Evolutionary conservation across 2,329 filamentous ascomycete genomes (phyloP).

Genomic region (Acrodontium crateriforme): DNA sequence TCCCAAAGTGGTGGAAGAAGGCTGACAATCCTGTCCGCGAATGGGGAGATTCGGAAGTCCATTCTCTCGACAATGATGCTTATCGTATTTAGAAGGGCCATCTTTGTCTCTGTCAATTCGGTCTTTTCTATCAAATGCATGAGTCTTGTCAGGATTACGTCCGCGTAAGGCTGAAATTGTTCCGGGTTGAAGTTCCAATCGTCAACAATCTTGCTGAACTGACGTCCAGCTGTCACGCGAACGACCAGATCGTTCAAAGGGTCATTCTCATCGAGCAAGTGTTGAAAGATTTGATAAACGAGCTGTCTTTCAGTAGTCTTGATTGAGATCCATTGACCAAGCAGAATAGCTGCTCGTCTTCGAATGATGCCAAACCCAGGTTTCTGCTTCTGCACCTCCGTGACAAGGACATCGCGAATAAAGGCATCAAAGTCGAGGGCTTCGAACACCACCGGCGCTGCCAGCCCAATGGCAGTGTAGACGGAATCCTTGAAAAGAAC

Average conservation of each 20-base stretch:
- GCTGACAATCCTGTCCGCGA: constrained; percentile 67
- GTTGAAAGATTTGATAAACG: constrained; percentile 79
- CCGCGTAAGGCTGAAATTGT: constrained; percentile 62
- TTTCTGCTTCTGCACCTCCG: constrained; percentile 58
- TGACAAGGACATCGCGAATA: constrained; percentile 57
- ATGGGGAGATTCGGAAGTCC: constrained; percentile 54
- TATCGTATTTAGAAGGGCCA: constrained; percentile 78
- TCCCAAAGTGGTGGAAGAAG: constrained; percentile 76
- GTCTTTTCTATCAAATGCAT: constrained; percentile 69
- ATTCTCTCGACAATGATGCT: constrained; percentile 67
- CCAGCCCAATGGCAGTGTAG: constrained; percentile 81
- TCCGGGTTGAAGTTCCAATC: constrained; percentile 69
- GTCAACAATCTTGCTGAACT: constrained; percentile 66
- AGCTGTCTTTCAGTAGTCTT: constrained; percentile 55
- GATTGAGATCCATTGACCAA: constrained; percentile 80
- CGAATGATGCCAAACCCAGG: constrained; percentile 68
- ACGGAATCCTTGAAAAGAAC: constrained; percentile 84
- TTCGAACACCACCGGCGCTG: constrained; percentile 60
- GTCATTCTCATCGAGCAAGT: constrained; percentile 67
- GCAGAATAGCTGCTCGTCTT: constrained; percentile 72
- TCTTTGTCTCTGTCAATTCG: constrained; percentile 73
- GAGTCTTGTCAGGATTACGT: constrained; percentile 56
- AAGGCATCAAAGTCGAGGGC: constrained; percentile 75
- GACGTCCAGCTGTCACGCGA: constrained; percentile 75
- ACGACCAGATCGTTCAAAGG: constrained; percentile 81